Evolutionary conservation across 495 filamentous ascomycete genomes (phyloP), one percentile per base, ranked within the genome.

Genomic region (Alectoria sarmentosa): DNA sequence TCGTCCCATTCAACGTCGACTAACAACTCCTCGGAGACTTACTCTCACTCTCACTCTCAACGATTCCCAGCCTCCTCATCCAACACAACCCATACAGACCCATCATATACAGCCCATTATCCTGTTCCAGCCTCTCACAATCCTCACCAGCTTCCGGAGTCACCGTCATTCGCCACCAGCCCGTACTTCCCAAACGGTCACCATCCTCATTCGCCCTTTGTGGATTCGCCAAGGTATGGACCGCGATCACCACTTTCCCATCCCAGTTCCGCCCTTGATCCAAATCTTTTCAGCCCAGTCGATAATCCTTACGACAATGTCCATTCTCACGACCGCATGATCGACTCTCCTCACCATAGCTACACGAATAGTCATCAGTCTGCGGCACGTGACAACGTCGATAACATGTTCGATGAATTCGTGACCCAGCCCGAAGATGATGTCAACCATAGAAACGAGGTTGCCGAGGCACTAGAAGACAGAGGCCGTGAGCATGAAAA

Each of bases 361-460:
- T 58, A 67, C 23, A 44, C 49, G 17, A 49, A 59, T 23, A 52
- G 57, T 8, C 55, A 65, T 41, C 63, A 65, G 15, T 65, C 63
- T 26, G 48, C 54, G 9, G n/a, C 44, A 7, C 38, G 62, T 15
- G 64, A 67, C n/a, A 57, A 58, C 2, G 67, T 64, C 39, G 66
- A 72, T 62, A 61, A 67, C 32, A 64, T 72, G n/a, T 72, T 72
- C 46, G 66, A 64, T 32, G 70, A 72, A 28, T 72, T 72, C 36
- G 66, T 68, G 9, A 66, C 70, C 6, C 70, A 70, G 32, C 70
- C 68, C 3, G 63, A 65, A 44, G 70, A 72, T 13, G 70, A 72
- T 26, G 48, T 66, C 39, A 64, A 66, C 26, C 65, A 65, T 19
- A 48, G 65, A n/a, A 72, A 67, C 28, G 70, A 72, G 58, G 61